phyloP scores from a whole-genome alignment of 1,139 yeast species.

The Pichia sp. region DNA sequence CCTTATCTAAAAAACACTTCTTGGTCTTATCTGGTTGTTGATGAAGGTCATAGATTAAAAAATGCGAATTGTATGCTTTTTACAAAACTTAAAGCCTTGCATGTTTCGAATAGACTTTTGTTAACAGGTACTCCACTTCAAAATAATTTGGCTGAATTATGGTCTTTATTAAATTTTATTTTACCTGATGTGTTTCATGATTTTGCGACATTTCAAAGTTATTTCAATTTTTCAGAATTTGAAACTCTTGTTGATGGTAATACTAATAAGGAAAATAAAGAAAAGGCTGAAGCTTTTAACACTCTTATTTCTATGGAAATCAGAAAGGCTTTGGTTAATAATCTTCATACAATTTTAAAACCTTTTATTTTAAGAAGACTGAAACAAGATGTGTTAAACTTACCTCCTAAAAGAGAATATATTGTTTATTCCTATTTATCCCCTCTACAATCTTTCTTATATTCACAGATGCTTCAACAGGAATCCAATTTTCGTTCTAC shows the following conservation, averaged over 20 bases:
- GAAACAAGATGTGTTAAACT: conserved; percentile 62
- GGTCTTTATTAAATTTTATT: conserved; percentile 86
- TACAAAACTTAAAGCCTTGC: conserved; percentile 58
- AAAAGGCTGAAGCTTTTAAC: conserved; percentile 31
- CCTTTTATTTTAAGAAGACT: conserved; percentile 82
- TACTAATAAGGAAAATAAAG: conserved; percentile 24
- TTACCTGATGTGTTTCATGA: conserved; percentile 92
- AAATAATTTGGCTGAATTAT: conserved; percentile 78
- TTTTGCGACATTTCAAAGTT: conserved; percentile 78
- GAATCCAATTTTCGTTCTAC: conserved; percentile 6
- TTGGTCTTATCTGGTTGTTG: conserved; percentile 90
- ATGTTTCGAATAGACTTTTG: conserved; percentile 63
- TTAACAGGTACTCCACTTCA: conserved; percentile 94
- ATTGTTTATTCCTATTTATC: conserved; percentile 69
- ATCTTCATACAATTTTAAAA: conserved; percentile 78
- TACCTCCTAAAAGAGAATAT: conserved; percentile 90
- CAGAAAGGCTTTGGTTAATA: conserved; percentile 57
- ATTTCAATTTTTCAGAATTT: conserved; percentile 78
- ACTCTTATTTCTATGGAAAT: conserved; percentile 54
- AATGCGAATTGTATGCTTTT: conserved; percentile 75
- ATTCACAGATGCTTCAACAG: conserved; percentile 7
- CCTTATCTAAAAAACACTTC: conserved; percentile 41
- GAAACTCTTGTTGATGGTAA: conserved; percentile 34
- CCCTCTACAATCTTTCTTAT: conserved; percentile 38
- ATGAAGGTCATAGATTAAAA: conserved; percentile 90